A percentile compares a stretch with the other conserved stretches of the same genome.
Conservation (phyloP, 2,329 filamentous ascomycete species). For the Exophiala sp. region DNA sequence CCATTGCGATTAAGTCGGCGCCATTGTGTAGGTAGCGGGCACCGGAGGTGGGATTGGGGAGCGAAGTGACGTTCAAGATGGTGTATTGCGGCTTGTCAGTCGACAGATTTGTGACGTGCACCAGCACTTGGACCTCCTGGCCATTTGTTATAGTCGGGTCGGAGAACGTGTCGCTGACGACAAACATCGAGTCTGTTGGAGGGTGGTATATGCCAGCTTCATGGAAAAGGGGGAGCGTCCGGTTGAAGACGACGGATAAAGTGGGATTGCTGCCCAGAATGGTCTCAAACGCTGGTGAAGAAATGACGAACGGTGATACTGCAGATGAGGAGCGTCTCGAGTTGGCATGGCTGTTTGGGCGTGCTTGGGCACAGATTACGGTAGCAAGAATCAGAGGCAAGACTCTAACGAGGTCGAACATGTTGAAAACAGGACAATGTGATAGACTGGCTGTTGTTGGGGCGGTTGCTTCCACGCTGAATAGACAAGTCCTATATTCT, state of each 20-base stretch:
- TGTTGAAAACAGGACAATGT: too few relatives aligned
- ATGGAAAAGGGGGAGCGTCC: slow-evolving; percentile 4
- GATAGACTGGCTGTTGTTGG: too few relatives aligned
- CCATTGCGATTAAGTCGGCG: background rate
- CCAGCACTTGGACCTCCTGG: slow-evolving; percentile 1
- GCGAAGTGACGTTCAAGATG: background rate
- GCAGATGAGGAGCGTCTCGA: background rate
- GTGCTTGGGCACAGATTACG: too few relatives aligned
- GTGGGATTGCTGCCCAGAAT: slow-evolving; percentile 4
- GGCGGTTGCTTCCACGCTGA: too few relatives aligned
- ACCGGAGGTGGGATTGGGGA: background rate
- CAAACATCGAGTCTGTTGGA: slow-evolving; percentile 5
- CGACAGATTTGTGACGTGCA: slow-evolving; percentile 1
- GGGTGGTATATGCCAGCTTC: slow-evolving; percentile 8
- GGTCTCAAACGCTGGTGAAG: background rate
- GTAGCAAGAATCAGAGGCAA: too few relatives aligned
- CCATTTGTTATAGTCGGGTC: background rate
- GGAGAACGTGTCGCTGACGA: slow-evolving; percentile 1
- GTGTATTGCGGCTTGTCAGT: background rate
- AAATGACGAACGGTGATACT: background rate
- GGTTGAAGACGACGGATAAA: slow-evolving; percentile 1
- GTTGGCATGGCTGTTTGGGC: too few relatives aligned
- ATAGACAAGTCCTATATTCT: too few relatives aligned
- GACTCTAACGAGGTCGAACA: too few relatives aligned
- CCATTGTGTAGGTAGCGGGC: background rate